Base-by-base conservation (phyloP, 2,329 filamentous ascomycete genomes). In the Microdochium paspali region DNA sequence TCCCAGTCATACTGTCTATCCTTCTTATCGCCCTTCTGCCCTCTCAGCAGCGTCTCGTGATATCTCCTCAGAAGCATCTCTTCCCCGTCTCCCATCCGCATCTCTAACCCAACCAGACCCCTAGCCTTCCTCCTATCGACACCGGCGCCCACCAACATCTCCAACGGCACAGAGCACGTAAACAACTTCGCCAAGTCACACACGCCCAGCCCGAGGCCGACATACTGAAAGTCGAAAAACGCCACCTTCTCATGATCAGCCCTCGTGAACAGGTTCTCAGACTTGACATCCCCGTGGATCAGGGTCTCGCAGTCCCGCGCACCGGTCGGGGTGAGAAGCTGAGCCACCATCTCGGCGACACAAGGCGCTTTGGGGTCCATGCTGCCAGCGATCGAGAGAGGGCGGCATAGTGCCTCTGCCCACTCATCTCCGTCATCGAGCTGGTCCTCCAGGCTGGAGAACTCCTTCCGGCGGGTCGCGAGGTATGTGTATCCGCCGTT, bases 401-500 rank as follows among this genome's bases (percentile, higher is more conserved):
- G 58, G 0, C 53, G 49, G 39, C 79, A 80, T 7, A 84, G 66
- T 0, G 65, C 58, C 1, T 59, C 52, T 0, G 67, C 73, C 80
- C 81, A 85, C 56, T 82, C 78, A 0, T 73, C 76, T 15, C 66
- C 61, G 0, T 56, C 50, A 44, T 80, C 75, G 0, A 60, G 35
- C 35, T 40, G 35, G 35, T 40, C 52, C 0, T 56, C 62, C 0
- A 85, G 69, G 0, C 60, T 63, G 1, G 57, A 58, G 49, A 78
- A 83, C 57, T 86, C 82, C 18, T 60, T 71, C 7, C 67, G 67
- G 4, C 82, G 71, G 0, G 82, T 86, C 1, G 79, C 76, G 0
- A 86, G 75, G 53, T 85, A 85, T 0, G 81, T 84, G 55, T 86
- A 86, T 0, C 82, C 82, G 1, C 82, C 82, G 40, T 85, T 82